phyloP scores from a whole-genome alignment of 139 green algal species.

The Closterium sp. region DNA sequence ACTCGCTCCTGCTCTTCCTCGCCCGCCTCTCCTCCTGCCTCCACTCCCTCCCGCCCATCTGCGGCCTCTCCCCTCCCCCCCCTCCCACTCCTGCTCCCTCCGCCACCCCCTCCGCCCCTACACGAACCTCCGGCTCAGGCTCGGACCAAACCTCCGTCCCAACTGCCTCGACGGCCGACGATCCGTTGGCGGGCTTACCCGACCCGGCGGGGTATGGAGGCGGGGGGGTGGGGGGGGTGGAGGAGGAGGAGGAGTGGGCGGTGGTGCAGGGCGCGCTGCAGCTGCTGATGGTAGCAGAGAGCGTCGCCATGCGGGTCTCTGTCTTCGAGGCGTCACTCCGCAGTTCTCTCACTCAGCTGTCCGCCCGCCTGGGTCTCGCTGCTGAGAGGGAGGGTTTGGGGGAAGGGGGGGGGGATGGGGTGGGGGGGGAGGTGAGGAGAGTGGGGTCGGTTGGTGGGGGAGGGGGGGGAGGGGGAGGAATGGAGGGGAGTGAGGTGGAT shows the following conservation, averaged over 20 bases:
- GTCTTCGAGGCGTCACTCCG: slow-evolving; percentile 53
- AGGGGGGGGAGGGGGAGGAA: background rate
- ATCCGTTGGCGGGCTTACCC: background rate
- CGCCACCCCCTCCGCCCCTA: background rate
- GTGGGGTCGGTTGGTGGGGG: background rate
- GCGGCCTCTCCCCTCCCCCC: slow-evolving; percentile 16
- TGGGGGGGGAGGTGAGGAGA: background rate
- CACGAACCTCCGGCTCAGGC: background rate
- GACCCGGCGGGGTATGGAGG: background rate
- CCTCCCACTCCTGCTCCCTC: background rate
- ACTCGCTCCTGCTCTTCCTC: slow-evolving; percentile 52
- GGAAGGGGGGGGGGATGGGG: background rate
- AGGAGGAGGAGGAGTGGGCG: slow-evolving; percentile 47
- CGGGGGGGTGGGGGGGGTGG: background rate
- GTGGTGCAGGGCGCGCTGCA: slow-evolving; percentile 56
- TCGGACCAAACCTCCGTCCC: background rate
- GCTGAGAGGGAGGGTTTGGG: background rate
- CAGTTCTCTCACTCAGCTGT: slow-evolving; percentile 14
- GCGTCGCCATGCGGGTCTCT: slow-evolving; percentile 19
- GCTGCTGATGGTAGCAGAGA: slow-evolving; percentile 58
- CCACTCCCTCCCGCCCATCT: slow-evolving; percentile 24
- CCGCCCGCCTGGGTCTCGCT: background rate
- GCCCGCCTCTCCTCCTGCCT: slow-evolving; percentile 38
- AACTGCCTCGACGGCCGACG: background rate
- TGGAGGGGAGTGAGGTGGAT: slow-evolving; percentile 13